Percentiles rank a stretch among this genome's conserved stretches.
Evolutionary conservation across 73 alveolate species (phyloP).

Genomic region (Symbiodinium natans): DNA sequence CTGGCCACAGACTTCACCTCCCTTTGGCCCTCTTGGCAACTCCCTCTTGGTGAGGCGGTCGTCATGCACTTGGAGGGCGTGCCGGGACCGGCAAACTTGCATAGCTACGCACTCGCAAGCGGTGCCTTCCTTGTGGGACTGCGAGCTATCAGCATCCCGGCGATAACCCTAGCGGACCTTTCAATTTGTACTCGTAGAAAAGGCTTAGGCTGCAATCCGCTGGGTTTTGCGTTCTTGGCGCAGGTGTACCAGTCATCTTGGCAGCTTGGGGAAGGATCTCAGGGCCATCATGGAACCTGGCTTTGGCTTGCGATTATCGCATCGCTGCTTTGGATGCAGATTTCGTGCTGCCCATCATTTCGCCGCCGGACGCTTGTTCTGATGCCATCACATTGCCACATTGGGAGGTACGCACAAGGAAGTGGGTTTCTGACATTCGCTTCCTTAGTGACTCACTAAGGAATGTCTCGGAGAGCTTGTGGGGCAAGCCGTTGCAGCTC

Average conservation of each 20-base stretch:
- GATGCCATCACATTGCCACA: neutral
- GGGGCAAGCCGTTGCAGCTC: conserved; percentile 71
- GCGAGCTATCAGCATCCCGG: conserved; percentile 58
- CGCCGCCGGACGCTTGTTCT: conserved; percentile 33
- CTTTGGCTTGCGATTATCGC: conserved; percentile 69
- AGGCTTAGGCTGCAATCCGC: neutral
- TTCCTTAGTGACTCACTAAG: no score
- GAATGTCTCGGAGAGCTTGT: conserved; percentile 88
- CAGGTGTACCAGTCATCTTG: conserved; percentile 58
- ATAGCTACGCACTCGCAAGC: conserved; percentile 83
- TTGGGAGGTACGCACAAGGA: neutral
- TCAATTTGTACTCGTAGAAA: neutral
- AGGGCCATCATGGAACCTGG: conserved; percentile 63
- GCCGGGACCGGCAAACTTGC: conserved; percentile 45
- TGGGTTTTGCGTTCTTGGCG: neutral
- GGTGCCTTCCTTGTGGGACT: conserved; percentile 70
- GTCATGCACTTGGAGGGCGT: conserved; percentile 73
- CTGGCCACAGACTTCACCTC: no score
- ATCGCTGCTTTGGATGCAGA: conserved; percentile 58
- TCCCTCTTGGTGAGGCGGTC: conserved; percentile 4
- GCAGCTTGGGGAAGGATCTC: conserved; percentile 70
- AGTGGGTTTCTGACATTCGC: neutral
- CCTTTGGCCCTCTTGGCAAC: no score
- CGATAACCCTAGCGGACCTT: no score
- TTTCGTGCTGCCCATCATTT: conserved; percentile 48